Percentiles rank a stretch among this genome's conserved stretches.
phyloP scores from a whole-genome alignment of 345 rosid species.

The Euphorbia peplus region DNA sequence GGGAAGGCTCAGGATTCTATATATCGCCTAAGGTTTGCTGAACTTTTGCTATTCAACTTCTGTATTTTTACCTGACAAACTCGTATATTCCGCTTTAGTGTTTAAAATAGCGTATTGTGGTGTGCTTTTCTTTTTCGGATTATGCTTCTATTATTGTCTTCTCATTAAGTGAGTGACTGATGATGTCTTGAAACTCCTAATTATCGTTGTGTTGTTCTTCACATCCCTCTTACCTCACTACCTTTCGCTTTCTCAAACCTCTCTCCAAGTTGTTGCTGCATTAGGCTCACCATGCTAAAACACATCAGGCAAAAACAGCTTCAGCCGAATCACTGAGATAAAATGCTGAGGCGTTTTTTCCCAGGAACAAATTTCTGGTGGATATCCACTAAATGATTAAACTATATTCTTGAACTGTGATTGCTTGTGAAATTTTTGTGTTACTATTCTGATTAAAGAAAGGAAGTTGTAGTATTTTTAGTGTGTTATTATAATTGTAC shows the following conservation, averaged over 20 bases:
- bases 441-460: neutral
- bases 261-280: neutral
- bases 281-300: neutral
- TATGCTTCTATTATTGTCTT: neutral
- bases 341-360: neutral
- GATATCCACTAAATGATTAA: neutral
- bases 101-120: neutral
- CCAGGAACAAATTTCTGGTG: neutral
- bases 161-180: neutral
- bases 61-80: slow-evolving; percentile 6
- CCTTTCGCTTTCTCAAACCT: neutral
- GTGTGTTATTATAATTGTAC: neutral
- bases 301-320: neutral
- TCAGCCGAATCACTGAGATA: neutral
- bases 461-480: neutral
- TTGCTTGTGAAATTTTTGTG: neutral
- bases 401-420: too few species aligned
- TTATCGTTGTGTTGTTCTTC: neutral
- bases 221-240: neutral
- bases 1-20: slow-evolving; percentile 95
- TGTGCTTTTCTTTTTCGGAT: neutral
- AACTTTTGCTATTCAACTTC: slow-evolving; percentile 11
- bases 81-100: neutral
- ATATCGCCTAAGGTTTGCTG: slow-evolving; percentile 82
- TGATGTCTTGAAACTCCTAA: neutral